Conservation (phyloP, 257 asterid species). For the Solanum okadae region DNA sequence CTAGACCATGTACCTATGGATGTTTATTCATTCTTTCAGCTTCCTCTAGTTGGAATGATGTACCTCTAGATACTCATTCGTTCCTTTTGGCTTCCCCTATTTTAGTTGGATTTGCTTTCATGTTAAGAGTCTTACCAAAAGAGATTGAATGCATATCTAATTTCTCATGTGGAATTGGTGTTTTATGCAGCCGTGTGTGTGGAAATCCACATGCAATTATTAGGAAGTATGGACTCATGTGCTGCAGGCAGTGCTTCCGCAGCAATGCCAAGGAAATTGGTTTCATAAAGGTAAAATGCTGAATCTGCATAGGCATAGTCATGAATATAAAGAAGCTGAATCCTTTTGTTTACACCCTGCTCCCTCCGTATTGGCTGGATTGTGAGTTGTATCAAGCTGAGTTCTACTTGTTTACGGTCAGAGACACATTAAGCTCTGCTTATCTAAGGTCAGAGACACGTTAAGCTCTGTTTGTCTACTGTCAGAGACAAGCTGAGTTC, state of each 20-base stretch:
- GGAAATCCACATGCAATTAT: constrained; percentile 11
- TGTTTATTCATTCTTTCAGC: neutral
- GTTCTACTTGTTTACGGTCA: neutral
- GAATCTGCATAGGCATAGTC: neutral
- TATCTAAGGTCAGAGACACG: no score
- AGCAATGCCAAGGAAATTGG: constrained; percentile 13
- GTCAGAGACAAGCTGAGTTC: no score
- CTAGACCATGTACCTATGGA: neutral
- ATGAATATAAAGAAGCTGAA: neutral
- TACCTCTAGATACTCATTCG: neutral
- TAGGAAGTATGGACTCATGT: constrained; percentile 13
- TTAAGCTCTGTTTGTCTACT: no score
- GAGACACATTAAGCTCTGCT: no score
- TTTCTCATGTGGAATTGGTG: neutral
- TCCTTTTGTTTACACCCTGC: neutral
- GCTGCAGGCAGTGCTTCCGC: constrained; percentile 17
- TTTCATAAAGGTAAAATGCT: constrained; percentile 4
- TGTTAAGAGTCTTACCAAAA: neutral
- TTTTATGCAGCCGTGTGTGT: constrained; percentile 8
- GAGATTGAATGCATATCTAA: neutral
- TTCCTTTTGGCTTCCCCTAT: neutral
- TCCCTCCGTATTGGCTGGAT: neutral
- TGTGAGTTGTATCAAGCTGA: neutral
- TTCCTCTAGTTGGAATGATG: neutral
- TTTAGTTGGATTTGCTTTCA: neutral